These are phyloP conservation scores for Fagopyrum esculentum DNA, from an alignment of 148 eudicot genomes.

Conservation along the genomic window DNA sequence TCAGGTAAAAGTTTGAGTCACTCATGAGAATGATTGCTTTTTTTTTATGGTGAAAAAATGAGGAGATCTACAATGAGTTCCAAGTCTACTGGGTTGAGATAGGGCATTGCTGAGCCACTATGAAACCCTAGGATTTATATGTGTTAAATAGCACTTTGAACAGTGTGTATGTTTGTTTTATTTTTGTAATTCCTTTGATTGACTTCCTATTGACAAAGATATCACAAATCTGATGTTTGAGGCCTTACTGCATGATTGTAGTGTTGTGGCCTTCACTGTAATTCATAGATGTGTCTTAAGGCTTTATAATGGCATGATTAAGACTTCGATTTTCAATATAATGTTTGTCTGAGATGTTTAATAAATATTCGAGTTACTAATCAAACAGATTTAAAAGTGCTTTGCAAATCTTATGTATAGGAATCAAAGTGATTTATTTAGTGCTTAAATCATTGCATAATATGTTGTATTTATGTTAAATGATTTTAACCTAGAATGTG, in stretches of 20 bases:
- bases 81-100: background rate
- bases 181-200: background rate
- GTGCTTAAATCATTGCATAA: background rate
- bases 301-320: background rate
- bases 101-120: background rate
- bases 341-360: background rate
- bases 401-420: background rate
- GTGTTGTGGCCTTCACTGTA: background rate
- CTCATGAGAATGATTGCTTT: background rate
- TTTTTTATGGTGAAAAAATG: background rate
- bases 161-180: background rate
- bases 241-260: background rate
- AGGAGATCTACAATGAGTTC: background rate
- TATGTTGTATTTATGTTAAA: too few species aligned
- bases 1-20: slow-evolving; percentile 4
- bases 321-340: background rate
- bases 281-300: background rate
- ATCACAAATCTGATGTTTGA: background rate
- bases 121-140: background rate
- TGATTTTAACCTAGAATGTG: background rate
- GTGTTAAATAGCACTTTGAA: background rate
- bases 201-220: background rate
- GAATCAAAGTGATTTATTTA: background rate
- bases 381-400: background rate
- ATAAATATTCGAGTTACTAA: background rate